Evolutionary conservation across 441 rosid genomes (phyloP).

Genomic region (Eutrema salsugineum): DNA sequence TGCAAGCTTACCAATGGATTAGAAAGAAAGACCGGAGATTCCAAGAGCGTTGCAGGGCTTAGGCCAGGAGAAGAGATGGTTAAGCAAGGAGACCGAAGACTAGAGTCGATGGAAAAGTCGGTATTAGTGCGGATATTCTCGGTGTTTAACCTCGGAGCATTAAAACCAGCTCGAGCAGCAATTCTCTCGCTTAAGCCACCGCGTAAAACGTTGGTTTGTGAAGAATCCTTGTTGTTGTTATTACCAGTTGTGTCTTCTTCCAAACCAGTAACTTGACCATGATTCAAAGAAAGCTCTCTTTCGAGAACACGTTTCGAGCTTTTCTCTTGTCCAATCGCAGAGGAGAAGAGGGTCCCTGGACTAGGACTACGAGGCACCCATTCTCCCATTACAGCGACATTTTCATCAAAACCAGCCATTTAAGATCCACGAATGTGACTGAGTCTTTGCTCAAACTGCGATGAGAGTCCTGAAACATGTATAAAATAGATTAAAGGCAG

Average conservation of each 20-base stretch:
- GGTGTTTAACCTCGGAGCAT: conserved; percentile 61
- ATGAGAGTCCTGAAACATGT: conserved; percentile 13
- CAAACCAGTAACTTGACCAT: conserved; percentile 30
- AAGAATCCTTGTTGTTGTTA: conserved; percentile 35
- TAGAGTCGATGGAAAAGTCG: conserved; percentile 43
- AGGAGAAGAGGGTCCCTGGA: conserved; percentile 49
- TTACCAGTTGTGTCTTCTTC: conserved; percentile 28
- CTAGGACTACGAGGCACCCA: conserved; percentile 82
- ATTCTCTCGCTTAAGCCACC: conserved; percentile 67
- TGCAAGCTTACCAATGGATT: conserved; percentile 51
- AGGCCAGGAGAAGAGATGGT: conserved; percentile 66
- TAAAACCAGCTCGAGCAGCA: conserved; percentile 72
- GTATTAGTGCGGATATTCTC: conserved; percentile 47
- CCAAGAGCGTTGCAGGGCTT: conserved; percentile 69
- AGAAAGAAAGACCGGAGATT: conserved; percentile 68
- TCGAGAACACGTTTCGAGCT: conserved; percentile 46
- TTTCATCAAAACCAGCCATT: conserved; percentile 79
- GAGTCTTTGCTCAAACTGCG: conserved; percentile 17
- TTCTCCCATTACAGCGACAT: conserved; percentile 58
- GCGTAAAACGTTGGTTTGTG: conserved; percentile 46
- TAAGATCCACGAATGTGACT: conserved; percentile 21
- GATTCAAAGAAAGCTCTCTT: conserved; percentile 43
- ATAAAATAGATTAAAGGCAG: not conserved
- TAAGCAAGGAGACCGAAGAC: conserved; percentile 51
- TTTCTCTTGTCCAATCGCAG: conserved; percentile 49